Evolutionary conservation across 1,139 yeast species (phyloP).

Genomic region (Saccharomyces hybrid): DNA sequence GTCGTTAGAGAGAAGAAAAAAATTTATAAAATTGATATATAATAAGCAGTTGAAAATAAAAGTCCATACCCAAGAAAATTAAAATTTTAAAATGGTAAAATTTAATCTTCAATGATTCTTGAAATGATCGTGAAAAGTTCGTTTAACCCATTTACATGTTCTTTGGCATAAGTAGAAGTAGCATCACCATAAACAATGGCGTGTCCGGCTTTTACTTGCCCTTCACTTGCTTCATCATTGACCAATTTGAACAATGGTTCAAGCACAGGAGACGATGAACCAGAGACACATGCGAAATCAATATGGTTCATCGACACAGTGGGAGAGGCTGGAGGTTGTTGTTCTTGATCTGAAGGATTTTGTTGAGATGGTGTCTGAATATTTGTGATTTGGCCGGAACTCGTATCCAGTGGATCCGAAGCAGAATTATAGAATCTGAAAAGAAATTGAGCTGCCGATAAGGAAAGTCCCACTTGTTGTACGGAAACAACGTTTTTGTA

Average conservation of each 20-base stretch:
- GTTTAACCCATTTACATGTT: slow-evolving; percentile 69
- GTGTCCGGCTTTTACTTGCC: slow-evolving; percentile 39
- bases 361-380: slow-evolving; percentile 2
- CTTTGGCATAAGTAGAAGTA: slow-evolving; percentile 55
- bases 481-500: slow-evolving; percentile 63
- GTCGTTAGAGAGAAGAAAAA: not conserved
- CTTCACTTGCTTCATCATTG: slow-evolving; percentile 37
- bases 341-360: not conserved
- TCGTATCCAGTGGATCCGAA: slow-evolving; percentile 5
- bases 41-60: not conserved
- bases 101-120: not conserved
- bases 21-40: not conserved
- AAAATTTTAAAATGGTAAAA: not conserved
- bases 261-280: slow-evolving; percentile 62
- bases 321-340: not conserved
- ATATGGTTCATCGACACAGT: slow-evolving; percentile 12
- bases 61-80: not conserved
- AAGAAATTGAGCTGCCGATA: slow-evolving; percentile 45
- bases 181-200: slow-evolving; percentile 59
- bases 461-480: slow-evolving; percentile 48
- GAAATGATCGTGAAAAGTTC: slow-evolving; percentile 53
- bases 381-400: slow-evolving; percentile 8
- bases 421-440: slow-evolving; percentile 29
- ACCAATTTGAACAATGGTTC: slow-evolving; percentile 64
- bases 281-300: slow-evolving; percentile 45